A percentile compares a stretch with the other conserved stretches of the same genome.
These are phyloP conservation scores for Chaetomium tenue DNA, from an alignment of 495 filamentous ascomycete genomes.

Conservation along the genomic window DNA sequence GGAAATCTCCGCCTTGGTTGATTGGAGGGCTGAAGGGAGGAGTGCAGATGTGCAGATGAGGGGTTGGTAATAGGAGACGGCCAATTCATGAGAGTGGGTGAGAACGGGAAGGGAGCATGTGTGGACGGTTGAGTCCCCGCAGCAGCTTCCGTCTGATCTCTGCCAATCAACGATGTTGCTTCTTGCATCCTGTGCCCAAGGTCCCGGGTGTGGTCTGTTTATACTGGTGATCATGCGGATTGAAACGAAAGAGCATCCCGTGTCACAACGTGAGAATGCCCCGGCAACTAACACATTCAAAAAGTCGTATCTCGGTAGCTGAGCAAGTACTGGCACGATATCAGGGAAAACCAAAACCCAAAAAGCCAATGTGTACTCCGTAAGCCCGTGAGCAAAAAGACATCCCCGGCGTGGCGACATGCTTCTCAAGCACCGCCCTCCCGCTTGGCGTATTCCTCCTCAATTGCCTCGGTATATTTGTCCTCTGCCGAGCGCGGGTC, in stretches of 20 bases:
- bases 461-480: constrained; percentile 50
- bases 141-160: too few species aligned
- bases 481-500: constrained; percentile 55
- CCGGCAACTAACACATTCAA: not conserved
- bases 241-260: not conserved
- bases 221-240: not conserved
- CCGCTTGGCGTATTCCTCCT: constrained; percentile 52
- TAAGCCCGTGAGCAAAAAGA: not conserved
- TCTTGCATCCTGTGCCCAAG: not conserved
- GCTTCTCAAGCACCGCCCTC: constrained; percentile 46
- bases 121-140: too few species aligned
- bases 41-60: too few species aligned
- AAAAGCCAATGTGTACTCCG: not conserved
- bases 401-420: not conserved
- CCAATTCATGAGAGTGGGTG: not conserved
- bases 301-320: not conserved
- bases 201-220: not conserved
- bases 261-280: not conserved
- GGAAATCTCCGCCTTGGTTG: not conserved
- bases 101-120: not conserved
- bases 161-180: not conserved
- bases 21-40: not conserved
- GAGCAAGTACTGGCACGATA: not conserved
- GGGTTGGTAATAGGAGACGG: not conserved
- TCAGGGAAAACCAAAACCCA: not conserved